A percentile compares a stretch with the other conserved stretches of the same genome.
These are phyloP conservation scores for Massospora cicadina DNA, from an alignment of 371 early-diverging fungal species.

Conservation along the genomic window DNA sequence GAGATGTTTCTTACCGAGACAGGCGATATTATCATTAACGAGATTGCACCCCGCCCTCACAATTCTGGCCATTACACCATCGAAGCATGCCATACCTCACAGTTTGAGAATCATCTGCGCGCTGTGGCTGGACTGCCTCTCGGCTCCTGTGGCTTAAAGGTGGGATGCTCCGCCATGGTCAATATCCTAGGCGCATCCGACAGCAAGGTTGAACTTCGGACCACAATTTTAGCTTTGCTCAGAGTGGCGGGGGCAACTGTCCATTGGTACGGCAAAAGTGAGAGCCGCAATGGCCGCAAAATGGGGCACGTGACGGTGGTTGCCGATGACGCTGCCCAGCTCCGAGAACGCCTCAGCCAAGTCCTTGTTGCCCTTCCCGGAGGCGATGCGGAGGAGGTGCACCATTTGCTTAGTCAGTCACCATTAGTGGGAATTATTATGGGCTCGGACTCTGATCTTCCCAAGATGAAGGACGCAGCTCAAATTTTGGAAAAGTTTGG, in stretches of 20 bases:
- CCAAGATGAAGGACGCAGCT: constrained; percentile 81
- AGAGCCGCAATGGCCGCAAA: constrained; percentile 71
- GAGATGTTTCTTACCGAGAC: constrained; percentile 85
- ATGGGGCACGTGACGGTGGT: constrained; percentile 95
- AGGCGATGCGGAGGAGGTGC: not conserved
- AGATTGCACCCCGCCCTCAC: constrained; percentile 95
- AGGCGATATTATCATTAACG: constrained; percentile 74
- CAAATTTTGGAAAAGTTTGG: constrained; percentile 66
- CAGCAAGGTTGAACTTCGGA: constrained; percentile 16
- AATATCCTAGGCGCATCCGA: constrained; percentile 68
- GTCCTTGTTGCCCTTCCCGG: constrained; percentile 24
- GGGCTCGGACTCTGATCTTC: constrained; percentile 94
- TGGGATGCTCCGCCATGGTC: constrained; percentile 79
- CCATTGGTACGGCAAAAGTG: constrained; percentile 86
- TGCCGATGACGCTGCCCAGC: constrained; percentile 58
- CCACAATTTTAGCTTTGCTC: constrained; percentile 31
- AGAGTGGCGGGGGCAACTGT: constrained; percentile 67
- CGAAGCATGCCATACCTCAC: constrained; percentile 91
- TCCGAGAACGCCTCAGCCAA: constrained; percentile 34
- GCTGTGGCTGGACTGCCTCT: constrained; percentile 79
- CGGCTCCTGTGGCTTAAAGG: constrained; percentile 78
- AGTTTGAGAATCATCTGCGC: constrained; percentile 94
- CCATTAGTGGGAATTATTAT: constrained; percentile 90
- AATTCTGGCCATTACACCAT: constrained; percentile 97
- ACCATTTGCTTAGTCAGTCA: constrained; percentile 15